Percentiles rank a stretch among this genome's conserved stretches.
These are phyloP conservation scores for Ceratocystis smalleyi DNA, from an alignment of 2,329 filamentous ascomycete species.

Conservation along the genomic window DNA sequence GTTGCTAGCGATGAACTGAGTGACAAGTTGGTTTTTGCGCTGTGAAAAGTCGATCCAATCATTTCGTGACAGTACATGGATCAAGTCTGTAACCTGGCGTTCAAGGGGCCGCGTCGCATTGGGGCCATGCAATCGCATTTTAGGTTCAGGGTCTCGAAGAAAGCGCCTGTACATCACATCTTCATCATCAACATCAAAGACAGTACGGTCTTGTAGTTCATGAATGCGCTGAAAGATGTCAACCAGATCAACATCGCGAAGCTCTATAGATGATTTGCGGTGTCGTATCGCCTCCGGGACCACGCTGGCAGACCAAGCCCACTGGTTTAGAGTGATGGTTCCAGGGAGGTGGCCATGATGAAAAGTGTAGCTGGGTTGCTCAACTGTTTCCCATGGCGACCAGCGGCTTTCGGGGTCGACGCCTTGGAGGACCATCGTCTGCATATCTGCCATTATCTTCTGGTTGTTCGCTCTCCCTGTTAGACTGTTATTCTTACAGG, in stretches of 20 bases:
- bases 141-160: slow-evolving; percentile 50
- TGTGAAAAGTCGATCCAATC: slow-evolving; percentile 61
- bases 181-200: slow-evolving; percentile 37
- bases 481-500: slow-evolving; percentile 15
- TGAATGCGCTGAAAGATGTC: slow-evolving; percentile 44
- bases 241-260: slow-evolving; percentile 44
- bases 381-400: slow-evolving; percentile 53
- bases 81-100: slow-evolving; percentile 56
- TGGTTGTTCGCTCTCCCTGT: slow-evolving; percentile 15
- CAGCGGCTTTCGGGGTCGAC: slow-evolving; percentile 22
- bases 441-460: slow-evolving; percentile 39
- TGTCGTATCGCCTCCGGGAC: slow-evolving; percentile 41
- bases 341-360: slow-evolving; percentile 50
- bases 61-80: slow-evolving; percentile 50
- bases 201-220: slow-evolving; percentile 35
- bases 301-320: slow-evolving; percentile 43
- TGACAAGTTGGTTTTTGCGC: slow-evolving; percentile 55
- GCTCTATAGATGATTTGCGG: slow-evolving; percentile 40
- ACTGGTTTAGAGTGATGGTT: slow-evolving; percentile 57
- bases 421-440: slow-evolving; percentile 37
- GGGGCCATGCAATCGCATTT: slow-evolving; percentile 27
- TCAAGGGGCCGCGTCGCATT: slow-evolving; percentile 50
- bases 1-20: slow-evolving; percentile 53
- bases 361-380: slow-evolving; percentile 58
- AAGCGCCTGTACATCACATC: slow-evolving; percentile 46